These are phyloP conservation scores for Erucastrum elatum DNA, from an alignment of 345 rosid genomes.

Conservation along the genomic window DNA sequence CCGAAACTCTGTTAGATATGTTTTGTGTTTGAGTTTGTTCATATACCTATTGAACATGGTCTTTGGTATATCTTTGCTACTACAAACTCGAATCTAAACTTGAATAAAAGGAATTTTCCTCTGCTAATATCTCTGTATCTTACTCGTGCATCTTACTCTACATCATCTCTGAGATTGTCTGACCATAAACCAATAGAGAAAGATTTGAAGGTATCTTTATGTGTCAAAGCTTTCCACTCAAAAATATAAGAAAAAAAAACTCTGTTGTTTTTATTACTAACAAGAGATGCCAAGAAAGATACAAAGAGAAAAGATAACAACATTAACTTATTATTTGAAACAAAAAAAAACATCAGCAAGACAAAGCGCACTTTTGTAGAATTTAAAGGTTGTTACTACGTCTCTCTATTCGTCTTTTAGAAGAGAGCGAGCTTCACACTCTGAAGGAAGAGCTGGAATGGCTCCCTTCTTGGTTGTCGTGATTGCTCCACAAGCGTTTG, in stretches of 20 bases:
- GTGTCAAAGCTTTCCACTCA: background rate
- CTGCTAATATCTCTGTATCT: background rate
- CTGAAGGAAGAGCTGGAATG: constrained; percentile 81
- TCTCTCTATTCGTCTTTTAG: constrained; percentile 39
- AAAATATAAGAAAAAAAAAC: background rate
- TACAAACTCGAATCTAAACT: constrained; percentile 16
- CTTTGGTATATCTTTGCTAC: background rate
- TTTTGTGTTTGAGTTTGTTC: constrained; percentile 18
- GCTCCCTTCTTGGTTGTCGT: constrained; percentile 97
- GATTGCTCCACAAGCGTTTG: constrained; percentile 94
- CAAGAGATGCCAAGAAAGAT: background rate
- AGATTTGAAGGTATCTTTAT: background rate
- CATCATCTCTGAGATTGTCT: background rate
- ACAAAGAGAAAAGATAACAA: background rate
- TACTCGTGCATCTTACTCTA: background rate
- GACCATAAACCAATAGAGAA: background rate
- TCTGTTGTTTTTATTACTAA: background rate
- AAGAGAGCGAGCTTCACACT: constrained; percentile 50
- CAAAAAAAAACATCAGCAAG: constrained; percentile 4
- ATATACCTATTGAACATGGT: constrained; percentile 23
- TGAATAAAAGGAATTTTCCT: background rate
- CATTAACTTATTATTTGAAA: background rate
- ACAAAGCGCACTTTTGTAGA: background rate
- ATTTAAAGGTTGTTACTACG: background rate
- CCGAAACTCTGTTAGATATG: no score